Evolutionary conservation across 1,139 yeast genomes (phyloP).

Genomic region (Sugiyamaella castrensis): DNA sequence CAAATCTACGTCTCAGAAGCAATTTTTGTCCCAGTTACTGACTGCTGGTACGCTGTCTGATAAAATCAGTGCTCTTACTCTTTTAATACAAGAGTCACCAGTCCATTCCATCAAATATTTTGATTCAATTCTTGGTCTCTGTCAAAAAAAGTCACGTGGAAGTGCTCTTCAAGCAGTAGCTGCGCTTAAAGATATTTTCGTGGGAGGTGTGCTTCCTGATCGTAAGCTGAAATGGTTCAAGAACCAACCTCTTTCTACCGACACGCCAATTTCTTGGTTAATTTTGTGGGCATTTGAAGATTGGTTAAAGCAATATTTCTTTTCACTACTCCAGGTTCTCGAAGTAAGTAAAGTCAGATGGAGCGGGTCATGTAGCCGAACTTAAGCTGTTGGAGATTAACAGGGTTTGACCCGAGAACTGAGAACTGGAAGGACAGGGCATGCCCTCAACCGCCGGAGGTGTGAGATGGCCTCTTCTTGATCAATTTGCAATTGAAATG

Average conservation of each 20-base stretch:
- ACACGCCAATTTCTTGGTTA: slow-evolving; percentile 45
- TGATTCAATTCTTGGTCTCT: slow-evolving; percentile 70
- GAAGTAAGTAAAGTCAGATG: slow-evolving; percentile 44
- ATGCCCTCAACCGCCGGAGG: too few species aligned
- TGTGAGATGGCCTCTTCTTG: too few species aligned
- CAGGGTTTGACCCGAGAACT: too few species aligned
- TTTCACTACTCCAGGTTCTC: slow-evolving; percentile 64
- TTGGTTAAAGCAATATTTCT: slow-evolving; percentile 72
- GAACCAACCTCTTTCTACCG: slow-evolving; percentile 61
- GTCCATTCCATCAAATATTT: slow-evolving; percentile 82
- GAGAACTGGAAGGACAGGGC: too few species aligned
- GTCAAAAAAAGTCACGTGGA: slow-evolving; percentile 89
- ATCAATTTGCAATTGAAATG: too few species aligned
- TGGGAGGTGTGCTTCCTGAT: slow-evolving; percentile 67
- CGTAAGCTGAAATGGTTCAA: slow-evolving; percentile 78
- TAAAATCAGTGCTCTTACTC: slow-evolving; percentile 91
- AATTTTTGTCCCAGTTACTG: slow-evolving; percentile 84
- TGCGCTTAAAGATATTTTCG: slow-evolving; percentile 83
- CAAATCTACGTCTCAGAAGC: slow-evolving; percentile 77
- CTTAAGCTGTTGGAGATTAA: too few species aligned
- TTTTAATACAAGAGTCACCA: slow-evolving; percentile 93
- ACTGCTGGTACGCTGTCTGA: slow-evolving; percentile 93
- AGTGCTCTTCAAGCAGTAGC: slow-evolving; percentile 89
- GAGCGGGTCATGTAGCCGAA: slow-evolving; percentile 11
- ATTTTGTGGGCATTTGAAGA: slow-evolving; percentile 87